These are phyloP conservation scores for Breviolum minutum DNA, from an alignment of 73 alveolate genomes.

Conservation along the genomic window DNA sequence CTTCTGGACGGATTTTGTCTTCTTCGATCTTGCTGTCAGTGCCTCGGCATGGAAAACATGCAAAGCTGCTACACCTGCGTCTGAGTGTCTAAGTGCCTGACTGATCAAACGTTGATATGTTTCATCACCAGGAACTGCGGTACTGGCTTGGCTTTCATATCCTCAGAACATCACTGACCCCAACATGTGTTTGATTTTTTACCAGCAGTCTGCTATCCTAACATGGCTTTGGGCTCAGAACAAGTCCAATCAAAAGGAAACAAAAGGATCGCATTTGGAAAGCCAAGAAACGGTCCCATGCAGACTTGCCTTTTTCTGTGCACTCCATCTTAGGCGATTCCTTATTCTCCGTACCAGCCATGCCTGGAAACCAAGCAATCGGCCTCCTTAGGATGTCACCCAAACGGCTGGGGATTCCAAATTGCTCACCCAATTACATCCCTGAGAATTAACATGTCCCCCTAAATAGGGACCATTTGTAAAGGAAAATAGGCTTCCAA, in stretches of 20 bases:
- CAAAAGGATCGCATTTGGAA: too few species aligned
- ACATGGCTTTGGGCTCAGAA: not conserved
- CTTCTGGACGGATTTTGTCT: not conserved
- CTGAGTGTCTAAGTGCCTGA: not conserved
- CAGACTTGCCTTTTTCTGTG: constrained; percentile 36
- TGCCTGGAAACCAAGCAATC: constrained; percentile 79
- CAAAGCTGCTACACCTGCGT: too few species aligned
- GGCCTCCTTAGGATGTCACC: constrained; percentile 45
- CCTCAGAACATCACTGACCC: not conserved
- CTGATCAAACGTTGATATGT: constrained; percentile 62
- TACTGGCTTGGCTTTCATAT: constrained; percentile 90
- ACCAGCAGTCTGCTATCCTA: not conserved
- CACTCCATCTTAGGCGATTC: constrained; percentile 5
- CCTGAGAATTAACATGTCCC: too few species aligned
- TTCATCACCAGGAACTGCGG: constrained; percentile 55
- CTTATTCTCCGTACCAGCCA: constrained; percentile 54
- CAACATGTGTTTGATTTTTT: not conserved
- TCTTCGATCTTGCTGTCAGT: constrained; percentile 60
- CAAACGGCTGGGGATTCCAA: too few species aligned
- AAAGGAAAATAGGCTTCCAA: too few species aligned
- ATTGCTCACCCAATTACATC: too few species aligned
- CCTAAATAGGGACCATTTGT: too few species aligned
- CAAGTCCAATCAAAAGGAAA: not conserved
- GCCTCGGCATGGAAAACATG: not conserved
- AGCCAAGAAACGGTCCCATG: constrained; percentile 42